A percentile compares a stretch with the other conserved stretches of the same genome.
phyloP scores from a whole-genome alignment of 2,329 filamentous ascomycete genomes.

The Exophiala calicioides region DNA sequence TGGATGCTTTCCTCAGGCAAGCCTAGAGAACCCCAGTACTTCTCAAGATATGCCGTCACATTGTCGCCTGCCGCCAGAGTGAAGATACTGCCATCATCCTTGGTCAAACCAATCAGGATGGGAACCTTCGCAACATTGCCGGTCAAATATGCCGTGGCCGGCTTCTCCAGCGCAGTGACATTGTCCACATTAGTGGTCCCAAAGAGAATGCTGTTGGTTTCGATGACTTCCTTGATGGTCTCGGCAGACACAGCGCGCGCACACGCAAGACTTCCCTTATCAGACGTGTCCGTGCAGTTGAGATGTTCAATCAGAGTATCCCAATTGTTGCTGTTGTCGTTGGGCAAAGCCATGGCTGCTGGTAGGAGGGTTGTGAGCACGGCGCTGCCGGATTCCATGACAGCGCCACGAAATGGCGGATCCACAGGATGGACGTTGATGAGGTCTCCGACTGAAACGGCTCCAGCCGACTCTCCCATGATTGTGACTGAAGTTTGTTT shows the following conservation, averaged over 20 bases:
- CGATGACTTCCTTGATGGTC: slow-evolving; percentile 36
- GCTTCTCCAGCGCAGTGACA: slow-evolving; percentile 35
- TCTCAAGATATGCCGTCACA: no score
- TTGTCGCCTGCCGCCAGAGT: no score
- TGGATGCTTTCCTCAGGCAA: slow-evolving; percentile 20
- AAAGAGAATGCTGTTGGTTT: slow-evolving; percentile 35
- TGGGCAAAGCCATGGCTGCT: no score
- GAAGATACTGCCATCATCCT: slow-evolving; percentile 41
- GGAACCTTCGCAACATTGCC: slow-evolving; percentile 39
- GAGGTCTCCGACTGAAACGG: slow-evolving; percentile 61
- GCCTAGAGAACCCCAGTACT: no score
- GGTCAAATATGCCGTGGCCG: slow-evolving; percentile 29
- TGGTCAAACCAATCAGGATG: slow-evolving; percentile 38
- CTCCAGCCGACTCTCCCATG: slow-evolving; percentile 72
- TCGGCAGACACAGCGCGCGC: slow-evolving; percentile 5
- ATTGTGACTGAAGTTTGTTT: slow-evolving; percentile 61
- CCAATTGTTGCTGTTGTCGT: no score
- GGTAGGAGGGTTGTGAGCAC: not conserved
- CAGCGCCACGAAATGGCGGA: slow-evolving; percentile 10
- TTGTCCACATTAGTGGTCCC: slow-evolving; percentile 35
- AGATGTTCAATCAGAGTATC: not conserved
- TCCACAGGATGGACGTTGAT: slow-evolving; percentile 5
- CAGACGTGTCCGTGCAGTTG: slow-evolving; percentile 4
- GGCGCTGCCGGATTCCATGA: slow-evolving; percentile 4
- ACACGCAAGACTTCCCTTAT: slow-evolving; percentile 11